Evolutionary conservation across 306 rosid species (phyloP).

Genomic region (Sesbania bispinosa): DNA sequence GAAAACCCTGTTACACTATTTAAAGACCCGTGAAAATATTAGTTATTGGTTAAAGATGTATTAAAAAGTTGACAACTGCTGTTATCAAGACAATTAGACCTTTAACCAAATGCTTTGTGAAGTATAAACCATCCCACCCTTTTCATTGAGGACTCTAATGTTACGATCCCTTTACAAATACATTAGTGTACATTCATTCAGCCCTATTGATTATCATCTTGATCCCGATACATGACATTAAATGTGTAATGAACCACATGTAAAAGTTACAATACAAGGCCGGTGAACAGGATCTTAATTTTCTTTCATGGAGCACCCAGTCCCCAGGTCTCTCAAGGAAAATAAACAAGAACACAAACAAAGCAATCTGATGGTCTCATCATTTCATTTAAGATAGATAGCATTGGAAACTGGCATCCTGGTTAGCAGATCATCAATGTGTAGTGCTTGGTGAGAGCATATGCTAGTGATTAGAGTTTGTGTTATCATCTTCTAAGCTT

Average conservation of each 20-base stretch:
- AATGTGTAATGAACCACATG: constrained; percentile 19
- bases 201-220: no score
- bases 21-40: no score
- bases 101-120: no score
- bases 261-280: constrained; percentile 17
- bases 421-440: constrained; percentile 28
- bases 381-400: not conserved
- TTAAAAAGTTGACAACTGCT: no score
- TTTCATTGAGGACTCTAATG: no score
- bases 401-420: constrained; percentile 32
- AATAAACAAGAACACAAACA: not conserved
- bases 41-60: no score
- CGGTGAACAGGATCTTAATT: not conserved
- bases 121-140: no score
- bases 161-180: no score
- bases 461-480: constrained; percentile 50
- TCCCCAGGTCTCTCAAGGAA: not conserved
- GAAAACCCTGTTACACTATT: no score
- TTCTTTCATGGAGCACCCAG: constrained; percentile 2
- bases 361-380: constrained; percentile 19
- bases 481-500: constrained; percentile 49
- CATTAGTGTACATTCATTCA: no score
- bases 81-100: no score
- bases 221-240: no score
- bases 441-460: constrained; percentile 17